Percentiles rank a stretch among this genome's conserved stretches.
Conservation (phyloP, 768 basidiomycete species). For the Ramaria sp. region DNA sequence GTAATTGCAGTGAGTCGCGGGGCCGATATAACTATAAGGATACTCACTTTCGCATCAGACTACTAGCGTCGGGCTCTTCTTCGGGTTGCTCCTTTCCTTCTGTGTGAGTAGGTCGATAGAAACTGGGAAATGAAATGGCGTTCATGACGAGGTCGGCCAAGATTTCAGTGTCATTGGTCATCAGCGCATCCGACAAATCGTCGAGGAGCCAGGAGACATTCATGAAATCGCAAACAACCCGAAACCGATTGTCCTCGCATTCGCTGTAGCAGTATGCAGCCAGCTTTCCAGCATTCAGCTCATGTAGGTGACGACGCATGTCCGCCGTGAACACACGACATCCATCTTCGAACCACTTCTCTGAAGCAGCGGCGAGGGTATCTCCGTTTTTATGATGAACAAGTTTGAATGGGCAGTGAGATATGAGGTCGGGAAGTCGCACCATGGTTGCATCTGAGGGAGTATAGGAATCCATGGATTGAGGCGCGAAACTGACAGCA, state of each 20-base stretch:
- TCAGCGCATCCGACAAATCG: slow-evolving; percentile 27
- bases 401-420: slow-evolving; percentile 32
- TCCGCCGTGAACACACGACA: slow-evolving; percentile 30
- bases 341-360: slow-evolving; percentile 37
- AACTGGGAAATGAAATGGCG: slow-evolving; percentile 18
- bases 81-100: slow-evolving; percentile 15
- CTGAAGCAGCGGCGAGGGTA: slow-evolving; percentile 34
- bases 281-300: slow-evolving; percentile 55
- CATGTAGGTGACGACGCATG: slow-evolving; percentile 29
- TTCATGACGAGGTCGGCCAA: slow-evolving; percentile 20
- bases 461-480: not conserved
- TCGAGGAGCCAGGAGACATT: slow-evolving; percentile 33
- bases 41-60: slow-evolving; percentile 26
- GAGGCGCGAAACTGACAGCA: too few species aligned
- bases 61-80: slow-evolving; percentile 19
- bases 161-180: slow-evolving; percentile 8
- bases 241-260: slow-evolving; percentile 41
- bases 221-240: slow-evolving; percentile 62
- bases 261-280: slow-evolving; percentile 56
- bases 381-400: slow-evolving; percentile 36
- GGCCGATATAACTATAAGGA: not conserved
- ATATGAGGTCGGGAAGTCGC: slow-evolving; percentile 44
- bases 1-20: not conserved
- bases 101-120: slow-evolving; percentile 13
- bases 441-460: not conserved